A percentile compares a stretch with the other conserved stretches of the same genome.
Evolutionary conservation across 2,329 filamentous ascomycete species (phyloP).

Genomic region (Penicillium expansum): DNA sequence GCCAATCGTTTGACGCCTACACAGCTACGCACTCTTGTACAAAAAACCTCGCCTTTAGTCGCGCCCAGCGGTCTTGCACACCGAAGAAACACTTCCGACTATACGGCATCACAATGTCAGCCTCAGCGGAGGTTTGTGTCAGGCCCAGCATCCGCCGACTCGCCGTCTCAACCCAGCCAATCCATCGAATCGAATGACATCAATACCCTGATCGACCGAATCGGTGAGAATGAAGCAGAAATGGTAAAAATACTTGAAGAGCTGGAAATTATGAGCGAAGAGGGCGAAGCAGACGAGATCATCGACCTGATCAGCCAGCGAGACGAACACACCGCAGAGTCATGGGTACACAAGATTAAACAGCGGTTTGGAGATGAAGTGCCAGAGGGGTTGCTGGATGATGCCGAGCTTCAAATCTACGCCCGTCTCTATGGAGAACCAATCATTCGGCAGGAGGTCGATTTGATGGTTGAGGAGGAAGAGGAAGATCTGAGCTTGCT

Average conservation of each 20-base stretch:
- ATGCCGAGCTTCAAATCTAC: conserved; percentile 72
- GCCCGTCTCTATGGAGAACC: conserved; percentile 78
- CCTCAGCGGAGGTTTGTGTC: conserved; percentile 25
- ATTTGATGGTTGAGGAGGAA: conserved; percentile 26
- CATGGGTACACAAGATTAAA: conserved; percentile 64
- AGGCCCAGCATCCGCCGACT: conserved; percentile 19
- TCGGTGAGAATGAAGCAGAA: conserved; percentile 36
- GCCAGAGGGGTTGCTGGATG: conserved; percentile 66
- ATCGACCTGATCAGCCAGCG: conserved; percentile 31
- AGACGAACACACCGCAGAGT: conserved; percentile 33
- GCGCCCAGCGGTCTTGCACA: not conserved
- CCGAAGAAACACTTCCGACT: not conserved
- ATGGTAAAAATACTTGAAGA: conserved; percentile 37
- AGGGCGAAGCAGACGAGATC: conserved; percentile 29
- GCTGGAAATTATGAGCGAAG: conserved; percentile 31
- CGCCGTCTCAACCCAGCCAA: conserved; percentile 16
- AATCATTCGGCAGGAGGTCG: conserved; percentile 36
- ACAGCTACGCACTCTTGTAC: conserved; percentile 15
- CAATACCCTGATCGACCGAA: conserved; percentile 38
- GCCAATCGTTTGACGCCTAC: conserved; percentile 19
- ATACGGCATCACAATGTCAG: conserved; percentile 7
- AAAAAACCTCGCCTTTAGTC: conserved; percentile 4
- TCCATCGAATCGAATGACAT: conserved; percentile 28
- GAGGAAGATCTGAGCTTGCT: conserved; percentile 35
- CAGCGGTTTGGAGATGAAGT: conserved; percentile 74